Conservation (phyloP, 176 grass and related monocot genomes). For the Guadua angustifolia region DNA sequence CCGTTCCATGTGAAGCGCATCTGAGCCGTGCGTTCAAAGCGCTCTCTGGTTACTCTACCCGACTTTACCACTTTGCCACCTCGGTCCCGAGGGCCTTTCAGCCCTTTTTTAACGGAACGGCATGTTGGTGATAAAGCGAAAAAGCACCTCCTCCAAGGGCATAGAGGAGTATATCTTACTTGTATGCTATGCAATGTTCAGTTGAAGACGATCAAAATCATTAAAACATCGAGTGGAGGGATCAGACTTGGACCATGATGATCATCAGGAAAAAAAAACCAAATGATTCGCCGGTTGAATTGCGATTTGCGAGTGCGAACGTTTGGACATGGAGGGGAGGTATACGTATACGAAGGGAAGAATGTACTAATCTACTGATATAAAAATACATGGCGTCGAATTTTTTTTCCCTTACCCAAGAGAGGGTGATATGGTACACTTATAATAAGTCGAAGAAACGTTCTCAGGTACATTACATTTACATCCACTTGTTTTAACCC, state of each 20-base stretch:
- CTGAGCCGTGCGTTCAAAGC: conserved; percentile 34
- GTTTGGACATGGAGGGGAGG: conserved; percentile 1
- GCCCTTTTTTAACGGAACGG: neutral
- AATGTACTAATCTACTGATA: neutral
- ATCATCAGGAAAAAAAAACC: neutral
- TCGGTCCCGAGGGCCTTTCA: neutral
- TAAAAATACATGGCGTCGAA: conserved; percentile 3
- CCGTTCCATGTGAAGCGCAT: neutral
- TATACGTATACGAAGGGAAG: neutral
- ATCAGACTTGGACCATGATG: neutral
- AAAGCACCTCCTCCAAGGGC: neutral
- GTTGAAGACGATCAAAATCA: conserved; percentile 3
- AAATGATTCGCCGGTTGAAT: neutral
- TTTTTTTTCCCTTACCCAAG: neutral
- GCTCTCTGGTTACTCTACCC: neutral
- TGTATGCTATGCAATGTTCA: neutral
- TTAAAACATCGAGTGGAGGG: neutral
- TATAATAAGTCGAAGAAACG: conserved; percentile 34
- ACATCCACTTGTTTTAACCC: neutral
- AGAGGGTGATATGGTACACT: conserved; percentile 3
- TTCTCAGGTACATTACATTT: neutral
- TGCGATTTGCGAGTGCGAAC: neutral
- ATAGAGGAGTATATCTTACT: neutral
- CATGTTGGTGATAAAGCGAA: neutral
- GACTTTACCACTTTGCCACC: conserved; percentile 45